Base-by-base conservation (phyloP, 805 yeast species). In the Starmerella vitae region DNA sequence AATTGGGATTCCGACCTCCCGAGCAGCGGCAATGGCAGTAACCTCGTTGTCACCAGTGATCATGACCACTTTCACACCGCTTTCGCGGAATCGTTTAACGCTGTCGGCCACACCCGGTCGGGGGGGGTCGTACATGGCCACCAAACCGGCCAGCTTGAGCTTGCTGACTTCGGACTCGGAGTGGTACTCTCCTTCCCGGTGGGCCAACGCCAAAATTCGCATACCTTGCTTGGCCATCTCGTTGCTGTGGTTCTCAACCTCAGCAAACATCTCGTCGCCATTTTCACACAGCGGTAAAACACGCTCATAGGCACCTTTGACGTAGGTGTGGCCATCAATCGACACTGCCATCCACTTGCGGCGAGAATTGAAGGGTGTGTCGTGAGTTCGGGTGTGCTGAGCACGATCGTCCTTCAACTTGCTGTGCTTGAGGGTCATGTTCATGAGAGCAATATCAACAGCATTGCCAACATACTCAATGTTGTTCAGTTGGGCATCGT, bases 111-210 rank as follows among this genome's bases (percentile, higher is more conserved):
- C 97, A 45, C 78, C 76, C 8, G 86, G 79, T 54, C 98, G 74
- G 41, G 99, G 99, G 8, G 99, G 99, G 61, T 91, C 99, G 52
- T 83, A 84, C 94, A 91, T 85, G 40, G 95, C 97, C 47, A 84
- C 68, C 33, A 91, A 62, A 10, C 99, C 99, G 48, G 81, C 70
- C 54, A 88, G 88, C 2, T 72, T 66, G 49, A 91, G 66, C 20
- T 72, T 77, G 5, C 94, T 95, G 13, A 96, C 84, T 13, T 78
- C 75, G 4, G 13, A 18, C 46, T 85, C 93, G 27, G 83, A 71
- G 59, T 86, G 96, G 12, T 13, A 26, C 4, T 18, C 24, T 9
- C 31, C 36, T 51, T 49, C 51, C 38, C 68, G 64, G 45, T 68
- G 72, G 4, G 91, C 94, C 61, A 86, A 72, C 0, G 82, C 91